Conservation (phyloP, 345 rosid genomes). For the Eucalyptus decipiens region DNA sequence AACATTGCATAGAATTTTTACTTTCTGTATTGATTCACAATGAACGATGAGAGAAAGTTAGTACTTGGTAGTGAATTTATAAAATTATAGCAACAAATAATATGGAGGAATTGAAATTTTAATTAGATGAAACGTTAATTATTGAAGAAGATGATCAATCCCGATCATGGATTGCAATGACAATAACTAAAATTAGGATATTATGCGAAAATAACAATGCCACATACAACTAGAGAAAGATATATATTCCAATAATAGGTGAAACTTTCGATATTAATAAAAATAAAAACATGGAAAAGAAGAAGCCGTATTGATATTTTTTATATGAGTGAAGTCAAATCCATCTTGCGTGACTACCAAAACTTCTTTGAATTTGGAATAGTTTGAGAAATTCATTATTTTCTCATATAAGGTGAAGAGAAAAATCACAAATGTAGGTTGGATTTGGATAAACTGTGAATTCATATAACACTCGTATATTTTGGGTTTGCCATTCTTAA, state of each 20-base stretch:
- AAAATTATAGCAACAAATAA: background rate
- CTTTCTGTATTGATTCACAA: background rate
- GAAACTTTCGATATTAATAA: no score
- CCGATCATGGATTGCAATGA: background rate
- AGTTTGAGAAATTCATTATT: background rate
- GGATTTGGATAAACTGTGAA: no score
- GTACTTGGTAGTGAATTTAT: background rate
- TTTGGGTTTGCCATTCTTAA: background rate
- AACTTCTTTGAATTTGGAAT: no score
- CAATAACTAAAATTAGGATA: background rate
- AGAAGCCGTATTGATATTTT: background rate
- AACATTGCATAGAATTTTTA: background rate
- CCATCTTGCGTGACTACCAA: background rate
- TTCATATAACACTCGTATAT: background rate
- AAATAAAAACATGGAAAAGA: no score
- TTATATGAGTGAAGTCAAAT: background rate
- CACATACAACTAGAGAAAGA: background rate
- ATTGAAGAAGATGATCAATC: background rate
- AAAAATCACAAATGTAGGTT: background rate
- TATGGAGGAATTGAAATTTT: background rate
- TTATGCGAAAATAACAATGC: background rate
- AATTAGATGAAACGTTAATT: no score
- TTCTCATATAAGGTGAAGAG: background rate
- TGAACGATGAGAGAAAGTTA: background rate
- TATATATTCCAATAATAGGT: background rate